These are phyloP conservation scores for Ogataea henricii DNA, from an alignment of 805 yeast species.

Conservation along the genomic window DNA sequence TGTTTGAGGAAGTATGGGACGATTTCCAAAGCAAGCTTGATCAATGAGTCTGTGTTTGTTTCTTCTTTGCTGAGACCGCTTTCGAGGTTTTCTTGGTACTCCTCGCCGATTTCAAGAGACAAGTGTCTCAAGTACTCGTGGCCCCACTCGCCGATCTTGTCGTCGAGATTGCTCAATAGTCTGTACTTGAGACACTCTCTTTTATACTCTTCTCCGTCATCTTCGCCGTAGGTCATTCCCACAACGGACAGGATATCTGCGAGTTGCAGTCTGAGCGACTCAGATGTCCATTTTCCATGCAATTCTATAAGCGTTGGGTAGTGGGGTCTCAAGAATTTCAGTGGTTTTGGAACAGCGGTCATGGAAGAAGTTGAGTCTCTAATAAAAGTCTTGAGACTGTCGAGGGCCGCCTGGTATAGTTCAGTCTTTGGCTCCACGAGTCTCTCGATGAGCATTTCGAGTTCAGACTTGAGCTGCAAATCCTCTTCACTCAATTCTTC, in stretches of 20 bases:
- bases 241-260: constrained; percentile 91
- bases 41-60: constrained; percentile 39
- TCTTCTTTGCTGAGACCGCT: constrained; percentile 22
- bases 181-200: constrained; percentile 82
- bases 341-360: constrained; percentile 99
- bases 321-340: constrained; percentile 90
- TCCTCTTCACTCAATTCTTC: constrained; percentile 95
- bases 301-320: constrained; percentile 67
- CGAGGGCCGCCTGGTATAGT: constrained; percentile 62
- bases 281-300: constrained; percentile 64
- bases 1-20: constrained; percentile 90
- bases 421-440: constrained; percentile 55
- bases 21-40: constrained; percentile 69
- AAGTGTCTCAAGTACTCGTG: constrained; percentile 96
- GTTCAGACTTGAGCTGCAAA: constrained; percentile 78
- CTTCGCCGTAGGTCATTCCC: constrained; percentile 91
- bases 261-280: constrained; percentile 52
- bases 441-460: constrained; percentile 84
- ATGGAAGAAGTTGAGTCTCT: constrained; percentile 94
- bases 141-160: constrained; percentile 87
- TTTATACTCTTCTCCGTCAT: constrained; percentile 50
- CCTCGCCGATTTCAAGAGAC: constrained; percentile 92
- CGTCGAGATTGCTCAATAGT: constrained; percentile 45
- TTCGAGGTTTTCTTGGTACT: constrained; percentile 55
- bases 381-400: constrained; percentile 71